Evolutionary conservation across 1,139 yeast species (phyloP).

Genomic region (Blastobotrys persicus): DNA sequence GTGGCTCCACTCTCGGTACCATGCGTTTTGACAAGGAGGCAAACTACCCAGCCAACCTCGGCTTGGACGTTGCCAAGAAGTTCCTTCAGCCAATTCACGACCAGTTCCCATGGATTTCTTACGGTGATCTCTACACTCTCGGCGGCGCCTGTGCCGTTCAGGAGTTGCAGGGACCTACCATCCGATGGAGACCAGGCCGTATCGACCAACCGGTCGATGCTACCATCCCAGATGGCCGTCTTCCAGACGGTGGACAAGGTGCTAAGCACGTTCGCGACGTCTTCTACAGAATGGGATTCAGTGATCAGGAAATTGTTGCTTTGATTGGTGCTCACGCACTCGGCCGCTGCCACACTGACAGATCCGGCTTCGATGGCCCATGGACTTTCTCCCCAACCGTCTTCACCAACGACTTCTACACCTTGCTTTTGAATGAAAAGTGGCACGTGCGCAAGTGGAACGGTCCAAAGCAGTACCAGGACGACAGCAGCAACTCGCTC

Average conservation of each 20-base stretch:
- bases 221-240: slow-evolving; percentile 66
- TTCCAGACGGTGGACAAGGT: slow-evolving; percentile 63
- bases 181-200: slow-evolving; percentile 87
- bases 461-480: slow-evolving; percentile 78
- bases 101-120: slow-evolving; percentile 71
- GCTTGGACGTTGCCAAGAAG: slow-evolving; percentile 62
- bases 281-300: slow-evolving; percentile 61
- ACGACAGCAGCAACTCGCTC: slow-evolving; percentile 63
- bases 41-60: slow-evolving; percentile 70
- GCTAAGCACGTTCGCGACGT: slow-evolving; percentile 53
- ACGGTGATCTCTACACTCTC: slow-evolving; percentile 86
- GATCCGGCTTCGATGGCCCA: slow-evolving; percentile 76
- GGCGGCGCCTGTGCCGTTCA: slow-evolving; percentile 86
- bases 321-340: slow-evolving; percentile 78
- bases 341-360: slow-evolving; percentile 65
- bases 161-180: slow-evolving; percentile 82
- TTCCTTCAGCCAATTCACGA: slow-evolving; percentile 61
- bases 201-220: slow-evolving; percentile 41
- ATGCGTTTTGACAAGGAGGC: slow-evolving; percentile 69
- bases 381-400: slow-evolving; percentile 85
- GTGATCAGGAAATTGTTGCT: slow-evolving; percentile 61
- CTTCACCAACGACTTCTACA: slow-evolving; percentile 79
- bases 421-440: slow-evolving; percentile 59
- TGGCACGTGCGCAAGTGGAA: slow-evolving; percentile 77
- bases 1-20: slow-evolving; percentile 86